Evolutionary conservation across 805 yeast genomes (phyloP).

Genomic region (Lipomyces anomalus): DNA sequence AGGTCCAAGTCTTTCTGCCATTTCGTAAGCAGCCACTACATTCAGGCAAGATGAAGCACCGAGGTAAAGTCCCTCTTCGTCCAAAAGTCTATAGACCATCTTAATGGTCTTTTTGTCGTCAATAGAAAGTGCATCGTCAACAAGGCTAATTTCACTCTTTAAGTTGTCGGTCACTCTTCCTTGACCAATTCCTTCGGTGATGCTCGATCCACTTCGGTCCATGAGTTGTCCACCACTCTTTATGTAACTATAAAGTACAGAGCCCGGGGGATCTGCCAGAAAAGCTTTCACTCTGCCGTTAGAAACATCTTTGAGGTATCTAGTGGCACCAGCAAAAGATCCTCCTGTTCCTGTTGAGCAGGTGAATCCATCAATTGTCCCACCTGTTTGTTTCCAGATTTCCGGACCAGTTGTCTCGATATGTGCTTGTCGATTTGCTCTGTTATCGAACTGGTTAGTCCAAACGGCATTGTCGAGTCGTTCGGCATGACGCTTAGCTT

Average conservation of each 20-base stretch:
- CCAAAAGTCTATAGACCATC: slow-evolving; percentile 76
- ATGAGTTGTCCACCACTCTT: slow-evolving; percentile 61
- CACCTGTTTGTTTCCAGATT: slow-evolving; percentile 78
- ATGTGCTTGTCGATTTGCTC: slow-evolving; percentile 84
- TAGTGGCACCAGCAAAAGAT: slow-evolving; percentile 78
- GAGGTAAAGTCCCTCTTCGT: slow-evolving; percentile 83
- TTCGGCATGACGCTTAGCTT: slow-evolving; percentile 81
- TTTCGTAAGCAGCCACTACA: slow-evolving; percentile 79
- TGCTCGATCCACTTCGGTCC: slow-evolving; percentile 74
- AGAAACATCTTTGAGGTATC: slow-evolving; percentile 66
- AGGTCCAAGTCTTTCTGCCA: slow-evolving; percentile 66
- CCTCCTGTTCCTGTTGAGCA: slow-evolving; percentile 94
- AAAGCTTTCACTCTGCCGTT: slow-evolving; percentile 56
- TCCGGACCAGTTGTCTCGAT: slow-evolving; percentile 90
- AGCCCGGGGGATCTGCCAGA: slow-evolving; percentile 93
- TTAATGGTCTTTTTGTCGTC: slow-evolving; percentile 75
- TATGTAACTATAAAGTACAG: slow-evolving; percentile 73
- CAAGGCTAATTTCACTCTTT: slow-evolving; percentile 59
- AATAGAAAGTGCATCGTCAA: slow-evolving; percentile 76
- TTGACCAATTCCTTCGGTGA: slow-evolving; percentile 96
- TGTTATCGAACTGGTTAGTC: slow-evolving; percentile 88
- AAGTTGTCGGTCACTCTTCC: slow-evolving; percentile 86
- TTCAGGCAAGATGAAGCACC: slow-evolving; percentile 91
- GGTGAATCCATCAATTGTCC: slow-evolving; percentile 76
- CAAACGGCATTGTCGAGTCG: slow-evolving; percentile 71